Base-by-base conservation (phyloP, 495 filamentous ascomycete species). In the Collariella sp. region DNA sequence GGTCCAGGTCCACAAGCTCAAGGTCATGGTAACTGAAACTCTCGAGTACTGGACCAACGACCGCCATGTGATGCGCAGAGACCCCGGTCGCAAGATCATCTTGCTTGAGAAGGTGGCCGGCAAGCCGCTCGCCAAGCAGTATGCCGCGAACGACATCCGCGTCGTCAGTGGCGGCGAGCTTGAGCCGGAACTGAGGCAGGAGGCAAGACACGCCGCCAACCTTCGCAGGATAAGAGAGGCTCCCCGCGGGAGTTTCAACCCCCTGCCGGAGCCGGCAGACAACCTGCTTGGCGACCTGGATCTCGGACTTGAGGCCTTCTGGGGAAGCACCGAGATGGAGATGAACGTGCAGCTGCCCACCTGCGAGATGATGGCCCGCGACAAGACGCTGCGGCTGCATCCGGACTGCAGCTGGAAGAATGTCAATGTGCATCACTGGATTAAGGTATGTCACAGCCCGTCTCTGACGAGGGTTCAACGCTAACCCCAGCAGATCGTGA, bases 401-500 rank as follows among this genome's bases (percentile, higher is more conserved):
- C 95, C 93, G 55, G 91, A 97, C 61, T 96, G 90, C 45, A 96
- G 93, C 15, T 97, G 91, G 76, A 86, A 87, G 68, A 93, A 95
- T 52, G 95, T 95, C 39, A 89, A 95, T 62, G 91, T 98, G 44
- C 89, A 91, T 62, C 93, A 98, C 66, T 97, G 94, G 93, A 96
- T 98, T 63, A 98, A 98, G 83, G 93, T 94, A 80, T 46, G 77
- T 59, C 7, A n/a, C 29, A 12, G 2, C 45, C 31, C 44, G 19
- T 6, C 45, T 9, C 26, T 19, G 50, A 10, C 18, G n/a, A 2
- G 15, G 7, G n/a, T 0, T 33, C 20, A 7, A 36, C 15, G 26
- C 56, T 51, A 31, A 59, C 40, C 16, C 0, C 18, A 42, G 11
- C 56, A 98, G 93, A 93, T 98, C 62, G 89, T 98, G 47, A 87